Percentiles rank a stretch among this genome's conserved stretches.
These are phyloP conservation scores for Colletotrichum karsti DNA, from an alignment of 2,329 filamentous ascomycete species.

Conservation along the genomic window DNA sequence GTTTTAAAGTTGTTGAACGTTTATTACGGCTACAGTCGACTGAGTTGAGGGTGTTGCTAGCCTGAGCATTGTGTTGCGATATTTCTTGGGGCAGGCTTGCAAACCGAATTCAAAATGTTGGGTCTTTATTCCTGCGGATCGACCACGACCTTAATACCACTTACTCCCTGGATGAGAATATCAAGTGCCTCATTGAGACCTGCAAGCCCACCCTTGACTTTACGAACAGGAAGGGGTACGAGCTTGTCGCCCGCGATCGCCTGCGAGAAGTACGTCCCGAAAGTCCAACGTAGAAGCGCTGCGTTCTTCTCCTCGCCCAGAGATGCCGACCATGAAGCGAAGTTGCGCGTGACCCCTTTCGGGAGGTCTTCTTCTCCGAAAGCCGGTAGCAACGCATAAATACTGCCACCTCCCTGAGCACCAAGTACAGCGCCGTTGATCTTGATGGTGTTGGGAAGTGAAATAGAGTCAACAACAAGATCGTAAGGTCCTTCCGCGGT, in stretches of 20 bases:
- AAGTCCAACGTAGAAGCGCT: neutral
- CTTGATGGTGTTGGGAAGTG: conserved; percentile 31
- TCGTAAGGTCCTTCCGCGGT: conserved; percentile 37
- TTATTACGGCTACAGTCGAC: no score
- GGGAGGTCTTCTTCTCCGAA: neutral
- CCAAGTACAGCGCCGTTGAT: conserved; percentile 30
- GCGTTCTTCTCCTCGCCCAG: neutral
- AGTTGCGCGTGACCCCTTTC: neutral
- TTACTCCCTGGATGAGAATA: conserved; percentile 7
- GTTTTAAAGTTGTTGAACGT: no score
- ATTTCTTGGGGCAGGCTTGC: neutral
- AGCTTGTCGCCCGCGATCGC: neutral
- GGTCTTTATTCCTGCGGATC: neutral
- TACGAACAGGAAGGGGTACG: neutral
- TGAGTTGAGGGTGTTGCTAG: no score
- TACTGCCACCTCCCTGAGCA: conserved; percentile 16
- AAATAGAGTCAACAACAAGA: conserved; percentile 37
- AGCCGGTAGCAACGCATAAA: conserved; percentile 5
- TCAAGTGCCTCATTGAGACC: conserved; percentile 9
- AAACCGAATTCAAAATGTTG: no score
- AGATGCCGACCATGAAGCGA: neutral
- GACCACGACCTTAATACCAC: conserved; percentile 9
- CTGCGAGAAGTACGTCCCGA: conserved; percentile 4
- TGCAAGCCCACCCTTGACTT: neutral
- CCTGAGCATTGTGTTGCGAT: neutral